Evolutionary conservation across 2,329 filamentous ascomycete genomes (phyloP), one percentile per base, ranked within the genome.

Genomic region (Raffaelea ambrosiae): DNA sequence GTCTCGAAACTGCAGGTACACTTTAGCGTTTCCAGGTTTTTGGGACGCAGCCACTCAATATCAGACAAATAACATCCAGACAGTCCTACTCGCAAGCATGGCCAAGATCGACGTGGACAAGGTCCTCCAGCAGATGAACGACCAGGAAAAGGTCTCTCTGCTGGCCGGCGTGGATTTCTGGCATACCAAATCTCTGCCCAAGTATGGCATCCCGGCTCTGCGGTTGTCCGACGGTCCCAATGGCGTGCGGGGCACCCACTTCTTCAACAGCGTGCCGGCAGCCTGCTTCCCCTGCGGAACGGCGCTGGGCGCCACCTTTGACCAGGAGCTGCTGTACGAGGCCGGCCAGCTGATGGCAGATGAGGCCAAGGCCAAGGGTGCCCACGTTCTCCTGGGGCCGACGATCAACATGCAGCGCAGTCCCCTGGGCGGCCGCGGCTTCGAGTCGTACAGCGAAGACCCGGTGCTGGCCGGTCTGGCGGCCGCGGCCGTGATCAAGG

Each of bases 311-410:
- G 80, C 82, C 4, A 84, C 84, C 9, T 88, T 81, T 76, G 79
- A 85, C 60, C 74, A 74, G 49, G 65, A 71, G 18, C 71, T 86
- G 36, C 76, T 83, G 49, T 80, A 79, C 58, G 67, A 71, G 41
- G 78, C 81, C 29, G 84, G 84, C 39, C 65, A 73, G 51, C 76
- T 79, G 48, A 84, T 87, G 76, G 84, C 80, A 13, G 64, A 73
- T 46, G 84, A 88, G 59, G 76, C 81, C 57, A 74, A 72, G 51
- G 76, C 66, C 49, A 88, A 87, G 65, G 83, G 84, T 48, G 72
- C 83, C 18, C 81, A 86, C 58, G 73, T 85, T 13, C 76, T 82
- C 56, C 70, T 87, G 29, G 84, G 82, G 5, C 84, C 84, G 2
- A 71, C 68, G 0, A 65, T 70, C 50, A 69, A 63, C 56, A 66